Base-by-base conservation (phyloP, 2,329 filamentous ascomycete genomes). In the Aureobasidium uvarum region DNA sequence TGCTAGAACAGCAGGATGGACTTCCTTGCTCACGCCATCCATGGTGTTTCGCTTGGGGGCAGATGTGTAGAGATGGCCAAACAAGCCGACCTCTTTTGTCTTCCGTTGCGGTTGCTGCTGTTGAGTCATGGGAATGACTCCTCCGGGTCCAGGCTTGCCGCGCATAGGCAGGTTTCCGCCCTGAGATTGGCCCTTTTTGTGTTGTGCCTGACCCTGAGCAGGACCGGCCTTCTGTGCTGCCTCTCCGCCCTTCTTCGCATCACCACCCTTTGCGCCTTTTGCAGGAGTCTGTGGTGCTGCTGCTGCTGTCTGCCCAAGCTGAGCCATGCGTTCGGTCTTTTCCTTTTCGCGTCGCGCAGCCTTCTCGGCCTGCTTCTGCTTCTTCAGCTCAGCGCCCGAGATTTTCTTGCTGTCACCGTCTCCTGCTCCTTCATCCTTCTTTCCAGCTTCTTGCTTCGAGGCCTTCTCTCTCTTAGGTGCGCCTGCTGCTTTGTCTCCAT, bases 361-460 rank as follows among this genome's bases (percentile, higher is more conserved):
- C 80, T 97, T 98, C 76, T 97, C 94, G 38, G 91, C 93, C 76
- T 96, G 94, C 68, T 89, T 89, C 75, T 86, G 88, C 72, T 93
- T 94, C 79, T 98, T 98, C 73, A 96, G 75, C 77, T 96, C 90
- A 23, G 91, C 92, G 41, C 84, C 84, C 1, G 89, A 86, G 38
- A 90, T 80, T 75, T 91, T 90, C 52, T 77, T 73, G 56, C 58
- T 33, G 65, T 52, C 43, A 59, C 39, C 41, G 36, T 33, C 39
- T 62, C 39, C 51, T 50, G 36, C 38, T 50, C 20, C 60, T 51
- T 58, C 54, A 28, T 50, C 52, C 60, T 67, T 63, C 56, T 66
- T 62, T 28, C 60, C 64, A 11, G 60, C 60, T 14, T 64, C 28
- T 13, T 31, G 31, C 48, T 67, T 65, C 38, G 16, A 5, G 23